Base-by-base conservation (phyloP, 2,329 filamentous ascomycete genomes). In the Fusarium robinianum region DNA sequence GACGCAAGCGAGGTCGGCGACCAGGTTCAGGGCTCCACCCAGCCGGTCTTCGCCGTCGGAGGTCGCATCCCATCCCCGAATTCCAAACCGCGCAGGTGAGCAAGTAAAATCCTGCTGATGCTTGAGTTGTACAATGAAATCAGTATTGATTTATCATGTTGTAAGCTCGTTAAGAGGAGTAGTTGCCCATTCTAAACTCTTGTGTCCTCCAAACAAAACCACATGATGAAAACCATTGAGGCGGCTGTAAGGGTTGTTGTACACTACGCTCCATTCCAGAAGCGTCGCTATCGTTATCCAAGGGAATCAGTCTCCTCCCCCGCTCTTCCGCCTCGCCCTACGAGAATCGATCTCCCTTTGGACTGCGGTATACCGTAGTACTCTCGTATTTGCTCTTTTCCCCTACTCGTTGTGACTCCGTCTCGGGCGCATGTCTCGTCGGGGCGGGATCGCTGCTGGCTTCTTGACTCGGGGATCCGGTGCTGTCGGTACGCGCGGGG, bases 371-470 rank as follows among this genome's bases (percentile, higher is more conserved):
- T 41, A 90, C 87, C 57, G 81, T 77, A 39, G 74, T 76, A 21
- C 87, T 85, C 72, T 97, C 91, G 69, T 95, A 97, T 72, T 95
- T 96, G 67, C 89, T 87, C 76, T 90, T 95, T 68, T 91, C 88
- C 23, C 73, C 61, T 17, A 87, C 74, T 53, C 79, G 75, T 63
- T 90, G 77, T 29, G 75, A 71, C 64, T 88, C 87, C 27, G 81
- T 87, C 53, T 84, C 77, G 2, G 88, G 87, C 48, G 86, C 87
- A 70, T 95, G 90, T 55, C 84, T 76, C 39, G 89, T 95, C 8
- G 90, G 86, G 9, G 91, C 90, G n/a, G 90, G 90, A 70, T 96
- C 91, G 52, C 74, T 73, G 62, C 79, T 82, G 21, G 84, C 82
- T 70, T 94, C 87, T 61, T 82, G 77, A 65, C 86, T 88, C 15